Conservation (phyloP, 2,329 filamentous ascomycete genomes). For the Colletotrichum sp. region DNA sequence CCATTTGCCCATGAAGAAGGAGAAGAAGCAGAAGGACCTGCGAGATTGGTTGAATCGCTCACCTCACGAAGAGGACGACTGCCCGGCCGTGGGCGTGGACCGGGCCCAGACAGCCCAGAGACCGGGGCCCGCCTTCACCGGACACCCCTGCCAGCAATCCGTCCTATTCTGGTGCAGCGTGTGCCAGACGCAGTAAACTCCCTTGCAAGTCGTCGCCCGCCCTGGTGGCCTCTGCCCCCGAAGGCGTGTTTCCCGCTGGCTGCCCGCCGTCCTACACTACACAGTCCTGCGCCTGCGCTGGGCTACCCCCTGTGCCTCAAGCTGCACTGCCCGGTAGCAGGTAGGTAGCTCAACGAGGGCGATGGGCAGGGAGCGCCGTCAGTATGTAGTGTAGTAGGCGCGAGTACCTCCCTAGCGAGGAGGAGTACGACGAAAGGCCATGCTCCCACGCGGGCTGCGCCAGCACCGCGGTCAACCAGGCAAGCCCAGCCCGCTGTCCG, state of each 20-base stretch:
- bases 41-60: background rate
- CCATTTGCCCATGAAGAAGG: background rate
- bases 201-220: background rate
- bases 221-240: background rate
- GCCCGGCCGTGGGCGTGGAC: background rate
- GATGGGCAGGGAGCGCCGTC: background rate
- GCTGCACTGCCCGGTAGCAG: conserved; percentile 10
- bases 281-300: background rate
- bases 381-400: background rate
- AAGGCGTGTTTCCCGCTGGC: background rate
- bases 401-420: background rate
- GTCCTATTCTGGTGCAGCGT: background rate
- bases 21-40: background rate
- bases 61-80: background rate
- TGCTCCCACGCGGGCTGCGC: background rate
- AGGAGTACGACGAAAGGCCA: background rate
- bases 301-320: conserved; percentile 9
- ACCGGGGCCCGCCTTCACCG: background rate
- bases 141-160: conserved; percentile 10
- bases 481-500: background rate
- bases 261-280: background rate
- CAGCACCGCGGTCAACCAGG: background rate
- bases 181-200: background rate
- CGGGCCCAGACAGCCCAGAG: background rate
- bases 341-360: background rate